Evolutionary conservation across 225 moss, liverwort and hornwort species (phyloP).

Genomic region (Marchantia polymorpha): DNA sequence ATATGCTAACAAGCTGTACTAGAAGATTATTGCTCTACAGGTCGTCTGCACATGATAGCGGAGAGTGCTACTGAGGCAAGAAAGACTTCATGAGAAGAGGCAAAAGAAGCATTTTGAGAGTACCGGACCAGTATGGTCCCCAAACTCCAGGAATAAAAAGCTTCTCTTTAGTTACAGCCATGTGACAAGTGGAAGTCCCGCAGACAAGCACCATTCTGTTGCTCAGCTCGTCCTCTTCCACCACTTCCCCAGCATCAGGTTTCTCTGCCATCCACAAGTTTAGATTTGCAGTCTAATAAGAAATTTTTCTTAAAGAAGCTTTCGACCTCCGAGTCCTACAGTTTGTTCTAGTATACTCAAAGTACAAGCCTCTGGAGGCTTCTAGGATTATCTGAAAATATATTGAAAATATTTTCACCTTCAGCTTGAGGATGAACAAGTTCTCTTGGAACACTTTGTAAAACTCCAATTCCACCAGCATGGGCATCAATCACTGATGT

Average conservation of each 20-base stretch:
- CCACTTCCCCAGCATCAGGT: slow-evolving; percentile 24
- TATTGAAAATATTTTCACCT: slow-evolving; percentile 16
- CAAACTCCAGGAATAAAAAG: slow-evolving; percentile 97
- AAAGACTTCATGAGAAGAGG: background rate
- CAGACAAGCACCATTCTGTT: slow-evolving; percentile 96
- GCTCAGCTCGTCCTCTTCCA: slow-evolving; percentile 64
- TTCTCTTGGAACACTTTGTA: slow-evolving; percentile 75
- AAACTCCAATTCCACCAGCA: slow-evolving; percentile 94
- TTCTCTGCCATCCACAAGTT: slow-evolving; percentile 16
- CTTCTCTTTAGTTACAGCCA: slow-evolving; percentile 80
- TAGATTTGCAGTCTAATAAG: background rate
- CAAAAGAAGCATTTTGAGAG: slow-evolving; percentile 17
- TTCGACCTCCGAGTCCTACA: too few species aligned
- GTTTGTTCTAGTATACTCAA: too few species aligned
- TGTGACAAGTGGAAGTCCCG: slow-evolving; percentile 98
- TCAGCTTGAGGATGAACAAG: slow-evolving; percentile 7
- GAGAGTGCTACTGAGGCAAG: background rate
- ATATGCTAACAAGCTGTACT: background rate
- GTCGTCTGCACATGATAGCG: background rate
- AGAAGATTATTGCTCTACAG: background rate
- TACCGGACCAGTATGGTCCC: slow-evolving; percentile 99
- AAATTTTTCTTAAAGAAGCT: background rate
- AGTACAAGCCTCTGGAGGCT: background rate
- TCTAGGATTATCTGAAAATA: too few species aligned
- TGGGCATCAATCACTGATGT: slow-evolving; percentile 92